Evolutionary conservation across 805 yeast species (phyloP), one percentile per base, ranked within the genome.

Genomic region (Lipomyces yamadae): DNA sequence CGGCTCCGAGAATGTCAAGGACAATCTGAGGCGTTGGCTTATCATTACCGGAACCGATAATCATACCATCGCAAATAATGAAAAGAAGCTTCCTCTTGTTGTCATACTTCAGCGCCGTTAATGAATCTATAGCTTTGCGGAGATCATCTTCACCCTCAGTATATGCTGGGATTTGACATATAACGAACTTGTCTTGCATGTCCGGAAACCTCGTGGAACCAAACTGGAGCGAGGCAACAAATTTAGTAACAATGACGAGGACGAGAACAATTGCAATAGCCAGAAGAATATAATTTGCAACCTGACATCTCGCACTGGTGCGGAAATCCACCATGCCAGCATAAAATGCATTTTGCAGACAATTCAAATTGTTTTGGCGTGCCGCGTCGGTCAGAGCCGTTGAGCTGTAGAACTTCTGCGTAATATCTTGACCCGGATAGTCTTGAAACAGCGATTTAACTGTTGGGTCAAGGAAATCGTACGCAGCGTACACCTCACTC

Each of bases 11-110:
- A 56, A 80, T 70, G 58, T 80, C 82, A 56, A 86, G 77, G 0
- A 80, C 84, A 71, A 86, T 84, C 39, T 83, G 83, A 0, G 88
- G 87, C 3, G 89, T 86, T 2, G 86, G 79, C 60, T 75, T 72
- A 66, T 84, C 88, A 73, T 86, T 86, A 18, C 89, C 89, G 8
- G 85, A 78, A 68, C 89, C 89, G 66, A 83, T 83, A 73, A 86
- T 82, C 72, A 85, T 73, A 74, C 89, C 89, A 72, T 86, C 89
- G 76, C 88, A 86, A 34, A 86, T 77, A 54, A 86, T 78, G n/a
- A 85, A 76, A 66, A 86, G 76, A 70, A 86, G 78, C 72, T 86
- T 85, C 70, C 86, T 84, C 35, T 84, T 79, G 74, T 85, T 84
- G 56, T 87, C 88, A 72, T 82, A 86, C 65, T 83, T 82, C 60